phyloP scores from a whole-genome alignment of 225 moss, liverwort and hornwort species.

The Sphagnum tenellum region DNA sequence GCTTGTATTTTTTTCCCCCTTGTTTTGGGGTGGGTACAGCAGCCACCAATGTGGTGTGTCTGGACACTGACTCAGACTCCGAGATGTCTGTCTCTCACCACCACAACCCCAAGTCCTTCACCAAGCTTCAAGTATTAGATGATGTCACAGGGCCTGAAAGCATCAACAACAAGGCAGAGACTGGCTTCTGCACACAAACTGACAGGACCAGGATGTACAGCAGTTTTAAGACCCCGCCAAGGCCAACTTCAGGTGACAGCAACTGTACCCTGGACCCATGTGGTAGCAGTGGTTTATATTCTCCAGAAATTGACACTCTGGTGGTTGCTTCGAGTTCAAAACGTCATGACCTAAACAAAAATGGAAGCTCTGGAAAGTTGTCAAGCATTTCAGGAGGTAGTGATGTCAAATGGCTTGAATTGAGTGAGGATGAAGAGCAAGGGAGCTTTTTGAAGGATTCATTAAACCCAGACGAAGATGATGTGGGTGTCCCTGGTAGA shows the following conservation, averaged over 20 bases:
- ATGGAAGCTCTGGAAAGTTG: too few relatives aligned
- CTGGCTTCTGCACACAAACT: not conserved
- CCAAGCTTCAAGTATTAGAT: too few relatives aligned
- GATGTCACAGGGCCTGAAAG: conserved; percentile 4
- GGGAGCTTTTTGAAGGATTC: too few relatives aligned
- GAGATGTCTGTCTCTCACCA: conserved; percentile 13
- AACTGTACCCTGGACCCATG: conserved; percentile 30
- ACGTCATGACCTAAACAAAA: conserved; percentile 19
- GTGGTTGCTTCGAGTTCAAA: conserved; percentile 33
- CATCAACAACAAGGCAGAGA: conserved; percentile 27
- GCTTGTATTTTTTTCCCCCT: not conserved
- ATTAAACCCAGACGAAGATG: too few relatives aligned
- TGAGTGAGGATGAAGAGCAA: too few relatives aligned
- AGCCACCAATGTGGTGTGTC: conserved; percentile 39
- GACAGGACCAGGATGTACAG: too few relatives aligned
- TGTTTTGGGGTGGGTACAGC: conserved; percentile 7
- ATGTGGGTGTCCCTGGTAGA: too few relatives aligned
- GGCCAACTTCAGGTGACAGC: conserved; percentile 14
- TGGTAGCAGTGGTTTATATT: conserved; percentile 21
- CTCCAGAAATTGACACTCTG: conserved; percentile 8
- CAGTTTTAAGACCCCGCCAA: conserved; percentile 12
- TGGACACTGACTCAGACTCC: conserved; percentile 54
- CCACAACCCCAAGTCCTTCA: too few relatives aligned
- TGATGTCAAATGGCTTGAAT: too few relatives aligned
- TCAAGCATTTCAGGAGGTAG: too few relatives aligned